Percentiles rank a stretch among this genome's conserved stretches.
Evolutionary conservation across 78 protist species (phyloP).

Genomic region (Polysphondylium violaceum): DNA sequence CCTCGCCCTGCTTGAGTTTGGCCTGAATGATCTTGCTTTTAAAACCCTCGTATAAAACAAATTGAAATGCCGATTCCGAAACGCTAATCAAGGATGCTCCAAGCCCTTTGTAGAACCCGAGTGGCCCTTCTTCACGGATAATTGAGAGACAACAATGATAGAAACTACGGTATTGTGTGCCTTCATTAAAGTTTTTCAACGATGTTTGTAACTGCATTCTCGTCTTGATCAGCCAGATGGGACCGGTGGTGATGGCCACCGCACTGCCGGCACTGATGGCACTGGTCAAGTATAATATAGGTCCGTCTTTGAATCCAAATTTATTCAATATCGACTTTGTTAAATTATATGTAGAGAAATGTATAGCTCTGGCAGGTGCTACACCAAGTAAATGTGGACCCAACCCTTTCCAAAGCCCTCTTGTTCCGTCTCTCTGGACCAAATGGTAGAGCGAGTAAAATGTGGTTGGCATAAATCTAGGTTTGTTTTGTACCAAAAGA

Average conservation of each 20-base stretch:
- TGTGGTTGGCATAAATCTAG: constrained; percentile 64
- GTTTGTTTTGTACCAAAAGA: constrained; percentile 35
- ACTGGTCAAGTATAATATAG: constrained; percentile 36
- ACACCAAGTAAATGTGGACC: constrained; percentile 80
- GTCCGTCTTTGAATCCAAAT: constrained; percentile 68
- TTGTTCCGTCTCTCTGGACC: constrained; percentile 51
- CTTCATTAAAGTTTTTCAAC: constrained; percentile 49
- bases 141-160: constrained; percentile 59
- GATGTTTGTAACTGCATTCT: constrained; percentile 81
- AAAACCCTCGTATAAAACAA: constrained; percentile 79
- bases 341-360: constrained; percentile 67
- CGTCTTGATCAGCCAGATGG: constrained; percentile 78
- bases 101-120: constrained; percentile 81
- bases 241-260: constrained; percentile 67
- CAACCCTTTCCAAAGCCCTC: constrained; percentile 56
- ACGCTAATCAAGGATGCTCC: constrained; percentile 81
- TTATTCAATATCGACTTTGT: constrained; percentile 42
- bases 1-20: not conserved
- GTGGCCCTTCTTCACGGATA: constrained; percentile 75
- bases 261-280: constrained; percentile 74
- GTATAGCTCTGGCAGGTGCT: constrained; percentile 78
- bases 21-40: constrained; percentile 26
- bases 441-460: constrained; percentile 35
- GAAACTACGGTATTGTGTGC: constrained; percentile 40
- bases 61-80: constrained; percentile 83